phyloP scores from a whole-genome alignment of 129 eudicot species.

The Helianthus tuberosus region DNA sequence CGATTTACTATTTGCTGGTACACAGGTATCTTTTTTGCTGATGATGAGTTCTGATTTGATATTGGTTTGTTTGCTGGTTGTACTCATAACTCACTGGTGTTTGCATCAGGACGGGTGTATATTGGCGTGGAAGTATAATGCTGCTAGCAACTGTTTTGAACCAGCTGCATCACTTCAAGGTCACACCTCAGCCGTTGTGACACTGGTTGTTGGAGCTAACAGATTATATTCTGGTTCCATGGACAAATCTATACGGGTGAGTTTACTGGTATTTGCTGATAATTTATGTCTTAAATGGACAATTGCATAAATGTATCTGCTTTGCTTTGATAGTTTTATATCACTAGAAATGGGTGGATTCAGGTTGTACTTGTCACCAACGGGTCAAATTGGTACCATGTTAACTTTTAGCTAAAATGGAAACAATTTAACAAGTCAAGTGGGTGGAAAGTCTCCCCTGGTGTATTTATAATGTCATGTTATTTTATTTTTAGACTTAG shows the following conservation, averaged over 20 bases:
- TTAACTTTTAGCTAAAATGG: not conserved
- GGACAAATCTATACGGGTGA: slow-evolving; percentile 82
- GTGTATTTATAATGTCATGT: not conserved
- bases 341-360: not conserved
- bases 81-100: no score
- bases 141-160: slow-evolving; percentile 71
- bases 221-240: slow-evolving; percentile 94
- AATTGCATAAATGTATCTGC: not conserved
- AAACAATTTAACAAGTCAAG: not conserved
- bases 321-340: no score
- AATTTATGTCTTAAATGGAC: not conserved
- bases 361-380: not conserved
- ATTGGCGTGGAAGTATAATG: slow-evolving; percentile 94
- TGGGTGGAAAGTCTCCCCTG: not conserved
- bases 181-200: slow-evolving; percentile 80
- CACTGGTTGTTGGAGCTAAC: slow-evolving; percentile 89
- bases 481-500: not conserved
- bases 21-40: slow-evolving; percentile 53
- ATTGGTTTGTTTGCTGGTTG: not conserved
- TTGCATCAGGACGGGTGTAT: slow-evolving; percentile 71
- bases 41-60: not conserved
- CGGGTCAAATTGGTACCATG: not conserved
- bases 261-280: slow-evolving; percentile 28
- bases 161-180: slow-evolving; percentile 94
- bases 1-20: slow-evolving; percentile 89